Percentiles rank a stretch among this genome's conserved stretches.
Evolutionary conservation across 768 basidiomycete species (phyloP).

Genomic region (Hydnomerulius pinastri): DNA sequence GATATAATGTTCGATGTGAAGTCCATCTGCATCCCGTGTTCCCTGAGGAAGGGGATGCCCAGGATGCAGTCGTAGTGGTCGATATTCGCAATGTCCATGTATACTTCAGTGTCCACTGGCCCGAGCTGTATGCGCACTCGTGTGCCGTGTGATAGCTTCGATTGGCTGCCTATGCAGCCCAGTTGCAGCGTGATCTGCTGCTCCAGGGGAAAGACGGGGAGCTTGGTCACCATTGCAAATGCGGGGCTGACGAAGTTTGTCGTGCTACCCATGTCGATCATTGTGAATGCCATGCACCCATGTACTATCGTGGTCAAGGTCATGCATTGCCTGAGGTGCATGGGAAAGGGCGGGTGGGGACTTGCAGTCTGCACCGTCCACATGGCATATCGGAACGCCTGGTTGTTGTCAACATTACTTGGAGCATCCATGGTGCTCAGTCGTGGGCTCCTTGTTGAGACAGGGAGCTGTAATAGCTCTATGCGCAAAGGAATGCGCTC

Average conservation of each 20-base stretch:
- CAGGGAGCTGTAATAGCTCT: too few relatives aligned
- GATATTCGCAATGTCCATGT: conserved; percentile 38
- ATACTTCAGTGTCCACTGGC: not conserved
- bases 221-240: conserved; percentile 15
- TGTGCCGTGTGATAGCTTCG: conserved; percentile 29
- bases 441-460: too few relatives aligned
- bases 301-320: conserved; percentile 3
- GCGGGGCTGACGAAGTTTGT: conserved; percentile 22
- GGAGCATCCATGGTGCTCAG: too few relatives aligned
- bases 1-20: conserved; percentile 19
- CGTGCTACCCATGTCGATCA: conserved; percentile 28
- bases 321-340: too few relatives aligned
- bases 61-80: conserved; percentile 39
- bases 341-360: too few relatives aligned
- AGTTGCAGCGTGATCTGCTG: conserved; percentile 29
- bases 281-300: conserved; percentile 12
- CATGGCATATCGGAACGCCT: too few relatives aligned
- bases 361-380: too few relatives aligned
- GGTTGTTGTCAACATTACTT: too few relatives aligned
- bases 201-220: conserved; percentile 10
- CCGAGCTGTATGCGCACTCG: conserved; percentile 9
- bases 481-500: too few relatives aligned
- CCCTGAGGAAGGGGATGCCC: conserved; percentile 37
- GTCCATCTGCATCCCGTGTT: too few relatives aligned
- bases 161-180: conserved; percentile 32